These are phyloP conservation scores for Chalciporus piperatus DNA, from an alignment of 768 basidiomycete genomes.

Conservation along the genomic window DNA sequence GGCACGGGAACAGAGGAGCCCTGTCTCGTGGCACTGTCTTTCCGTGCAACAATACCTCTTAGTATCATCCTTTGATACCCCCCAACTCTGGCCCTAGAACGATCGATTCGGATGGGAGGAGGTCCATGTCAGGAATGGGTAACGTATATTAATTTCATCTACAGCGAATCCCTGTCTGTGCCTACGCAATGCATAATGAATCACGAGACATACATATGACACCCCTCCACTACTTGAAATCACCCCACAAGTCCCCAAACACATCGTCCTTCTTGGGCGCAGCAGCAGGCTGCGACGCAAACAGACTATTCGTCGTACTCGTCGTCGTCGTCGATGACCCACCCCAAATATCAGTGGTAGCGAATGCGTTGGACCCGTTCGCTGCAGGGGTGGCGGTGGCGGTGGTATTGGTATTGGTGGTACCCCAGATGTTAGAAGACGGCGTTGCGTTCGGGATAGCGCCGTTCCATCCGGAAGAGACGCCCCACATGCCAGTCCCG, in stretches of 20 bases:
- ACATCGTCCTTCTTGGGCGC: slow-evolving; percentile 68
- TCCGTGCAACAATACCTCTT: too few relatives aligned
- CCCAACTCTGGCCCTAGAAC: too few relatives aligned
- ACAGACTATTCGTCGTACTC: slow-evolving; percentile 30
- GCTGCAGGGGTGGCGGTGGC: slow-evolving; percentile 24
- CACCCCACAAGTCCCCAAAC: slow-evolving; percentile 83
- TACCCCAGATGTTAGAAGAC: slow-evolving; percentile 35
- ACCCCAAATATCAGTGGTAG: slow-evolving; percentile 63
- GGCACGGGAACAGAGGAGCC: too few relatives aligned
- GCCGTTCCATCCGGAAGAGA: slow-evolving; percentile 59
- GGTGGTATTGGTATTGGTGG: slow-evolving; percentile 9
- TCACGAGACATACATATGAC: too few relatives aligned
- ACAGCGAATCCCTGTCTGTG: too few relatives aligned
- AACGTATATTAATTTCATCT: too few relatives aligned
- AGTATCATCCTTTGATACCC: too few relatives aligned
- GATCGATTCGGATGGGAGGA: too few relatives aligned
- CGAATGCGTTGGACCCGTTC: slow-evolving; percentile 21
- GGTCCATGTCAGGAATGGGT: too few relatives aligned
- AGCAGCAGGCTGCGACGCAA: slow-evolving; percentile 27
- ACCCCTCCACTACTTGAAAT: too few relatives aligned
- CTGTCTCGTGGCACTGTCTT: too few relatives aligned
- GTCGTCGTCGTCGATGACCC: slow-evolving; percentile 32
- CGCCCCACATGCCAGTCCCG: slow-evolving; percentile 64
- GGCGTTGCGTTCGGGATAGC: slow-evolving; percentile 28
- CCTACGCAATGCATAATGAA: too few relatives aligned